Percentiles rank a stretch among this genome's conserved stretches.
These are phyloP conservation scores for Marchantia paleacea DNA, from an alignment of 225 moss, liverwort and hornwort genomes.

Conservation along the genomic window DNA sequence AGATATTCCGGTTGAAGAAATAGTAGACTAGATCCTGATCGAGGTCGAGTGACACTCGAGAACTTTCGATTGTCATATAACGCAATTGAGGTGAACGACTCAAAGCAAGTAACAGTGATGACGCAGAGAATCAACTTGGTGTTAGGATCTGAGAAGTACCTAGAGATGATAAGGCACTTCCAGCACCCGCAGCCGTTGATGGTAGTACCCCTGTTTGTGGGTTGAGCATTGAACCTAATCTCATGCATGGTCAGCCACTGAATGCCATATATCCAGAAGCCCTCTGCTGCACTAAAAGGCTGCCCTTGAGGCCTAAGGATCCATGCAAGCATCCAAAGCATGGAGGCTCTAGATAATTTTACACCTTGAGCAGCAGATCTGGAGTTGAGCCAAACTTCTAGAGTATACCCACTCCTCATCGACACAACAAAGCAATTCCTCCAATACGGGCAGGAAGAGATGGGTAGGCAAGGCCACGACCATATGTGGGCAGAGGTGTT, in stretches of 20 bases:
- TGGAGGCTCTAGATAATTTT: slow-evolving; percentile 44
- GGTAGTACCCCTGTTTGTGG: slow-evolving; percentile 78
- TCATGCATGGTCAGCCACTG: slow-evolving; percentile 78
- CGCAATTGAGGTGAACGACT: neutral
- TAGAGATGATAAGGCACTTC: slow-evolving; percentile 73
- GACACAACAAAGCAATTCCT: slow-evolving; percentile 59
- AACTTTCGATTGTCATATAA: neutral
- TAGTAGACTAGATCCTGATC: too few relatives aligned
- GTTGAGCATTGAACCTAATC: slow-evolving; percentile 92
- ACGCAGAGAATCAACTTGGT: neutral
- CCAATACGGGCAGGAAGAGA: slow-evolving; percentile 55
- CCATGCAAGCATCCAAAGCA: slow-evolving; percentile 48
- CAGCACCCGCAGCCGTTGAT: slow-evolving; percentile 63
- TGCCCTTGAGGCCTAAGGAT: slow-evolving; percentile 61
- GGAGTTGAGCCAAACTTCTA: slow-evolving; percentile 55
- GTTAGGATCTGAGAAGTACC: slow-evolving; percentile 45
- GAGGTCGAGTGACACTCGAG: too few relatives aligned
- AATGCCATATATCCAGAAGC: slow-evolving; percentile 68
- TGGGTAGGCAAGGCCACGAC: slow-evolving; percentile 52
- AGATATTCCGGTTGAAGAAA: too few relatives aligned
- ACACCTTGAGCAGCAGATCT: slow-evolving; percentile 52
- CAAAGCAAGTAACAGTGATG: neutral
- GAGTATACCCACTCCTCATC: slow-evolving; percentile 51
- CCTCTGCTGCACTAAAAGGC: slow-evolving; percentile 61
- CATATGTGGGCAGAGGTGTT: slow-evolving; percentile 51